These are phyloP conservation scores for Trametes gibbosa DNA, from an alignment of 768 basidiomycete species.

Conservation along the genomic window DNA sequence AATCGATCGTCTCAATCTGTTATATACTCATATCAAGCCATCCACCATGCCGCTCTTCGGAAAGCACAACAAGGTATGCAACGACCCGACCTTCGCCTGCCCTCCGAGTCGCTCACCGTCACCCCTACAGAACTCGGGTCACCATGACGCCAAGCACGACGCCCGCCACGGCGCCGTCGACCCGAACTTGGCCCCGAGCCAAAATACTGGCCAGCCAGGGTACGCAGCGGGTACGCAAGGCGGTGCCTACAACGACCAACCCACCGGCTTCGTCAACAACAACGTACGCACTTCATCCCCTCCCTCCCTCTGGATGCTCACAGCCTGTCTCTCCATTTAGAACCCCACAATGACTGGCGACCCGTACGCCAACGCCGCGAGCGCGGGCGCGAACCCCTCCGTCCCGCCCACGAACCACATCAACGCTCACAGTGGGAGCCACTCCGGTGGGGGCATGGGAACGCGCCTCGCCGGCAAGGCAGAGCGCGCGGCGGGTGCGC, in stretches of 20 bases:
- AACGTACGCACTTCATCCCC: background rate
- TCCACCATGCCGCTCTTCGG: conserved; percentile 21
- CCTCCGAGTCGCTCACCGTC: background rate
- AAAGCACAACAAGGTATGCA: conserved; percentile 22
- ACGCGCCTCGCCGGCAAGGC: conserved; percentile 45
- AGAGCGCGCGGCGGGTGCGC: conserved; percentile 43
- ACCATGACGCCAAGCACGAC: background rate
- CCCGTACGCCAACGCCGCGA: background rate
- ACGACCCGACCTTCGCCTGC: too few species aligned
- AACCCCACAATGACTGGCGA: background rate
- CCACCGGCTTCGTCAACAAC: background rate
- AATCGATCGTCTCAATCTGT: background rate
- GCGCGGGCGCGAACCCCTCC: conserved; percentile 9
- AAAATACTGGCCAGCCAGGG: background rate
- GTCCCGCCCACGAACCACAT: conserved; percentile 23
- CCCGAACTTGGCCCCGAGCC: background rate
- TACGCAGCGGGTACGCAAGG: background rate
- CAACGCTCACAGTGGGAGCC: conserved; percentile 13
- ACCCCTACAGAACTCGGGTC: background rate
- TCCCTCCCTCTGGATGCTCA: background rate
- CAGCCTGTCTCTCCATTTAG: background rate
- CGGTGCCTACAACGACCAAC: conserved; percentile 1
- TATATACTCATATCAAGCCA: background rate
- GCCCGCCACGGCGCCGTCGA: background rate
- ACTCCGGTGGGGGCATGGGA: conserved; percentile 29